Percentiles rank a stretch among this genome's conserved stretches.
Conservation (phyloP, 1,284 basidiomycete genomes). For the Malassezia dermatis region DNA sequence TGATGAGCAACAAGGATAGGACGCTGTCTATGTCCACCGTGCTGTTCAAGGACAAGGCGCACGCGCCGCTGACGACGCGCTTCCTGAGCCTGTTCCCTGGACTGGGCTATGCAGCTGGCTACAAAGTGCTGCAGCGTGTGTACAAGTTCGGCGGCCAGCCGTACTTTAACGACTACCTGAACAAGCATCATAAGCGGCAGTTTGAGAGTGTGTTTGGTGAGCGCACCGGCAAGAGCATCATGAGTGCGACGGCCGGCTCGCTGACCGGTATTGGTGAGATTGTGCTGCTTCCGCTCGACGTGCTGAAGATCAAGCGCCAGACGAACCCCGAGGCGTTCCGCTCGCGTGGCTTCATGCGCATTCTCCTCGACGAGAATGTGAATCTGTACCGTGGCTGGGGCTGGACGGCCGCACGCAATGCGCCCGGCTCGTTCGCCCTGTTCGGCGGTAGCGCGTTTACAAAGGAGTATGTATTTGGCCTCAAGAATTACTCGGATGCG, state of each 20-base stretch:
- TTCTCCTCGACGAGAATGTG: slow-evolving; percentile 79
- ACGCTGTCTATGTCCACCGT: slow-evolving; percentile 56
- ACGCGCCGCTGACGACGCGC: slow-evolving; percentile 57
- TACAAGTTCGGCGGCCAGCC: slow-evolving; percentile 94
- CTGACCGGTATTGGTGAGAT: slow-evolving; percentile 71
- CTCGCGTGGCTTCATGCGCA: slow-evolving; percentile 66
- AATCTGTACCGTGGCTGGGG: slow-evolving; percentile 93
- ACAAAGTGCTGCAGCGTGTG: slow-evolving; percentile 58
- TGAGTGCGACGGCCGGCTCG: slow-evolving; percentile 78
- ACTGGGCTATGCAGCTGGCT: slow-evolving; percentile 79
- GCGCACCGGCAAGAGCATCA: slow-evolving; percentile 86
- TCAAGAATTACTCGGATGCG: slow-evolving; percentile 78
- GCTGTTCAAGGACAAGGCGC: slow-evolving; percentile 76
- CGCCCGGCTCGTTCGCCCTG: slow-evolving; percentile 78
- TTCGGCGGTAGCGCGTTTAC: slow-evolving; percentile 91
- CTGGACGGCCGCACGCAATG: slow-evolving; percentile 96
- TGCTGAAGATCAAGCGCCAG: slow-evolving; percentile 86
- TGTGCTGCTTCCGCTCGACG: slow-evolving; percentile 84
- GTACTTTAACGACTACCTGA: slow-evolving; percentile 87
- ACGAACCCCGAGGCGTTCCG: slow-evolving; percentile 45
- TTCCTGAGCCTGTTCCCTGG: slow-evolving; percentile 90
- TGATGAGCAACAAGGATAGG: slow-evolving; percentile 72
- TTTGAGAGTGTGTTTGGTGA: slow-evolving; percentile 86
- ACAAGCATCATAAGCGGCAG: slow-evolving; percentile 61
- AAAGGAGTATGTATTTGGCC: slow-evolving; percentile 82